These are phyloP conservation scores for Austropuccinia psidii DNA, from an alignment of 1,284 basidiomycete species.

Conservation along the genomic window DNA sequence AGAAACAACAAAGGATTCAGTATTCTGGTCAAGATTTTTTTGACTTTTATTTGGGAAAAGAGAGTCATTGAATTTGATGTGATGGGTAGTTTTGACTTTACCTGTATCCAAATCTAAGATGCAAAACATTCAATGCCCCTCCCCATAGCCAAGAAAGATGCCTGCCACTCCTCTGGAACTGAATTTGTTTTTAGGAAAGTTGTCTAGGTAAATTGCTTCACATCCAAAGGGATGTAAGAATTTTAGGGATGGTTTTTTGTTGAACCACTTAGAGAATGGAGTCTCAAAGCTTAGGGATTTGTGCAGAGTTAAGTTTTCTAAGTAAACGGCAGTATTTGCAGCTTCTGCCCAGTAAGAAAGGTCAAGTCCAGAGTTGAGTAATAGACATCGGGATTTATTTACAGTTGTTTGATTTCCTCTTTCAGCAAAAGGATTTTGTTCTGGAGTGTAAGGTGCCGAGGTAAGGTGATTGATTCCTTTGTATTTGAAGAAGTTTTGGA, in stretches of 20 bases:
- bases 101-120: neutral
- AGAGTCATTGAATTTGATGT: neutral
- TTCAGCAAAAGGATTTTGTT: constrained; percentile 47
- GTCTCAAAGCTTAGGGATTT: neutral
- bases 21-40: too few species aligned
- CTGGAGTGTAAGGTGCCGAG: too few species aligned
- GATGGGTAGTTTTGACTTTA: neutral
- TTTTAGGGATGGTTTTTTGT: neutral
- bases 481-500: too few species aligned
- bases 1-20: too few species aligned
- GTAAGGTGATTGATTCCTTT: too few species aligned
- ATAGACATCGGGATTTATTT: constrained; percentile 42
- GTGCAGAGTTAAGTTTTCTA: neutral
- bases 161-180: neutral
- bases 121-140: neutral
- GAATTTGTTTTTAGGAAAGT: neutral
- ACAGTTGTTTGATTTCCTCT: constrained; percentile 44
- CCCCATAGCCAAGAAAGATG: neutral
- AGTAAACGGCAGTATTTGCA: too few species aligned
- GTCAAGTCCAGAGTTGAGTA: constrained; percentile 43
- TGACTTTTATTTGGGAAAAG: too few species aligned
- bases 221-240: neutral
- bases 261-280: neutral
- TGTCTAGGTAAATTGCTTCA: neutral
- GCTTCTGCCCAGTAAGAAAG: constrained; percentile 46